Conservation (phyloP, 2,329 filamentous ascomycete genomes). For the Xylaria hypoxylon region DNA sequence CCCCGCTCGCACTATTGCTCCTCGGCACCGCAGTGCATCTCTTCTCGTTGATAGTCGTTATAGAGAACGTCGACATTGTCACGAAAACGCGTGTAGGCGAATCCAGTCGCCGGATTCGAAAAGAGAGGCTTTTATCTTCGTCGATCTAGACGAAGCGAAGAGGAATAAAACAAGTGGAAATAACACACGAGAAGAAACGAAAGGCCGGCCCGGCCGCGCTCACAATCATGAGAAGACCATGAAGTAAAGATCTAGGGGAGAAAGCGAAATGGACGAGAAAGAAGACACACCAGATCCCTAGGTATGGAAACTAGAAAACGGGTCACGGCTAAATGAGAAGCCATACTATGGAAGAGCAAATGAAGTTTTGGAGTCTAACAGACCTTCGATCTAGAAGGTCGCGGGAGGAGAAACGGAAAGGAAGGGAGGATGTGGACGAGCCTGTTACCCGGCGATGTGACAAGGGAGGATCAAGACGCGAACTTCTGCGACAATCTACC, state of each 20-base stretch:
- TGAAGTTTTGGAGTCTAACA: conserved; percentile 36
- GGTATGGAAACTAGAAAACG: conserved; percentile 33
- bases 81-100: conserved; percentile 52
- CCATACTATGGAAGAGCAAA: conserved; percentile 28
- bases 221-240: conserved; percentile 55
- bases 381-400: conserved; percentile 40
- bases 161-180: conserved; percentile 49
- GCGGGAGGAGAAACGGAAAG: conserved; percentile 42
- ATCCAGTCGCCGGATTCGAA: conserved; percentile 56
- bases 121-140: conserved; percentile 35
- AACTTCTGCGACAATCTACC: conserved; percentile 30
- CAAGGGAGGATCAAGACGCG: conserved; percentile 30
- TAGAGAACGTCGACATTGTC: conserved; percentile 61
- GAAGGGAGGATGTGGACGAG: conserved; percentile 27
- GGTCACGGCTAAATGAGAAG: conserved; percentile 40
- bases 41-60: conserved; percentile 62
- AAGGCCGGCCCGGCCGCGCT: conserved; percentile 56
- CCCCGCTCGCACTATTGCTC: conserved; percentile 39
- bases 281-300: conserved; percentile 37
- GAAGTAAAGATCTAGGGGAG: conserved; percentile 48
- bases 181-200: conserved; percentile 49
- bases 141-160: conserved; percentile 47
- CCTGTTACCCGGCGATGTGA: conserved; percentile 20
- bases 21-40: conserved; percentile 67
- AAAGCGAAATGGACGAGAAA: conserved; percentile 27